phyloP scores from a whole-genome alignment of 225 moss, liverwort and hornwort species.

The Rhytidiadelphus loreus region DNA sequence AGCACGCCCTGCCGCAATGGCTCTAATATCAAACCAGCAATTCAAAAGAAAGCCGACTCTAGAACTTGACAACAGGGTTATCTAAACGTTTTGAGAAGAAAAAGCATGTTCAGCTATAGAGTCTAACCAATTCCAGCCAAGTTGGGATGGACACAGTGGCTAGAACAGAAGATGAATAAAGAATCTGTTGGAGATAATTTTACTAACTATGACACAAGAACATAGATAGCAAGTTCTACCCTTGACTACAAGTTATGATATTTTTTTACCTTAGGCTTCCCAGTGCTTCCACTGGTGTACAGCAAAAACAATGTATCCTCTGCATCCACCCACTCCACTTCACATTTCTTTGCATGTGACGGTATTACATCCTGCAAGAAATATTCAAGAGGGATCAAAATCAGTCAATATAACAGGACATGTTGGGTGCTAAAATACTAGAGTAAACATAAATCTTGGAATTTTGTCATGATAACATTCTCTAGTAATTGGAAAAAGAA shows the following conservation, averaged over 20 bases:
- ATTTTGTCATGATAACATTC: no score
- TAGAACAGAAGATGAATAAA: not conserved
- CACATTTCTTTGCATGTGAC: conserved; percentile 48
- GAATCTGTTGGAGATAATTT: not conserved
- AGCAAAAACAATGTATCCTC: conserved; percentile 87
- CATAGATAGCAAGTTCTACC: not conserved
- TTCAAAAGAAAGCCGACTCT: not conserved
- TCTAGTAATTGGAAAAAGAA: not conserved
- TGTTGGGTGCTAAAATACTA: not conserved
- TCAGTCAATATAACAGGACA: not conserved
- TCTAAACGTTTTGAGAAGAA: not conserved
- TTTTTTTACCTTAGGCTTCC: conserved; percentile 83
- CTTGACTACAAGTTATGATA: not conserved
- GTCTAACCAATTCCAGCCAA: not conserved
- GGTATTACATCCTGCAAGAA: conserved; percentile 63
- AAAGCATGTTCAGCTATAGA: not conserved
- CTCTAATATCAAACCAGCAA: not conserved
- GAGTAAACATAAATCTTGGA: not conserved
- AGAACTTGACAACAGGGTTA: not conserved
- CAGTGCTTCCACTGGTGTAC: conserved; percentile 96
- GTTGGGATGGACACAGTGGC: not conserved
- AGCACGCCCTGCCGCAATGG: conserved; percentile 34
- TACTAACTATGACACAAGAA: not conserved
- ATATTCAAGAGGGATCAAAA: not conserved
- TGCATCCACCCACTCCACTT: conserved; percentile 93